Evolutionary conservation across 164 flowering plant genomes (phyloP).

Genomic region (Brasenia schreberi): DNA sequence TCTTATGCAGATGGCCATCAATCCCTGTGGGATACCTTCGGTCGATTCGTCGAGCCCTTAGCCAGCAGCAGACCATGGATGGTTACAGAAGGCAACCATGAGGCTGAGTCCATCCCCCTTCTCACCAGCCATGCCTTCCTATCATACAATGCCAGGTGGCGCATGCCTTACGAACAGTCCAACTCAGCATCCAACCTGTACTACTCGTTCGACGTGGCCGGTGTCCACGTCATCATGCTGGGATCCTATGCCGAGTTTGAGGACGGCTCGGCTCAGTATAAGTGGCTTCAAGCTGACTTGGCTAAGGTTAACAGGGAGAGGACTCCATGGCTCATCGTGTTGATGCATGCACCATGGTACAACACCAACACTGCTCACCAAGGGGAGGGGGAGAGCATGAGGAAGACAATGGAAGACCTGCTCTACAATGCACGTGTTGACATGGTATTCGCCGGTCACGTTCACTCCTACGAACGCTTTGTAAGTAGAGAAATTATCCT

Average conservation of each 20-base stretch:
- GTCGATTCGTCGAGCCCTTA: constrained; percentile 63
- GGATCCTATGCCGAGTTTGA: constrained; percentile 71
- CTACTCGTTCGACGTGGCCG: constrained; percentile 73
- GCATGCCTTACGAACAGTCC: constrained; percentile 66
- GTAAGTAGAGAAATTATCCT: constrained; percentile 30
- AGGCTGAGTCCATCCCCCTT: constrained; percentile 29
- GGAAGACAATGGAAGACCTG: constrained; percentile 56
- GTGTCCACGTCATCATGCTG: constrained; percentile 62
- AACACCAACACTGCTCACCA: constrained; percentile 69
- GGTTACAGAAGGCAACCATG: constrained; percentile 87
- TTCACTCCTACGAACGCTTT: constrained; percentile 88
- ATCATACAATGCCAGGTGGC: constrained; percentile 72
- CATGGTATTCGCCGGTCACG: constrained; percentile 81
- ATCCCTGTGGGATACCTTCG: constrained; percentile 76
- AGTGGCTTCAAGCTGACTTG: constrained; percentile 62
- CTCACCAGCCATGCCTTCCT: constrained; percentile 38
- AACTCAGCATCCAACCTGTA: constrained; percentile 75
- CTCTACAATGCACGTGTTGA: constrained; percentile 59
- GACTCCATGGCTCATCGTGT: constrained; percentile 70
- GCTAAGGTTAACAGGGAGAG: constrained; percentile 32
- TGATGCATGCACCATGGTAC: constrained; percentile 89
- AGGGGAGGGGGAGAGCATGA: constrained; percentile 85
- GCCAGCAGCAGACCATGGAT: constrained; percentile 84
- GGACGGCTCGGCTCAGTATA: constrained; percentile 44
- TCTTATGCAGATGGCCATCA: constrained; percentile 70